Conservation (phyloP, 2,329 filamentous ascomycete species). For the Aspergillus sp. region DNA sequence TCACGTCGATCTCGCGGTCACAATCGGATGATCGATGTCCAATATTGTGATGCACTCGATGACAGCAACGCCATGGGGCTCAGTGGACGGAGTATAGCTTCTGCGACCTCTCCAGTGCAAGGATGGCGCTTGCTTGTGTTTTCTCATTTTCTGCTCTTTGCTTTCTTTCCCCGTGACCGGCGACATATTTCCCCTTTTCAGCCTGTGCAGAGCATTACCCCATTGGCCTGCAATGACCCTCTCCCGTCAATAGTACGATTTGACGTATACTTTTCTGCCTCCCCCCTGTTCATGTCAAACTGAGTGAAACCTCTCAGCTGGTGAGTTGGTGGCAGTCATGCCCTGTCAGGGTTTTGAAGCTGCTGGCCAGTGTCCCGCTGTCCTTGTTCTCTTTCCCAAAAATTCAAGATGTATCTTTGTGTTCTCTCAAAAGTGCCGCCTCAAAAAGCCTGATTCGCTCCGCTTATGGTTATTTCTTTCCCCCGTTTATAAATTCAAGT, state of each 20-base stretch:
- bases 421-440: background rate
- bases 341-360: background rate
- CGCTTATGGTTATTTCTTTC: too few species aligned
- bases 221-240: constrained; percentile 16
- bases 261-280: constrained; percentile 13
- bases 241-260: constrained; percentile 22
- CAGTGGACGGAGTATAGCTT: background rate
- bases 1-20: constrained; percentile 15
- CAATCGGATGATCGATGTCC: background rate
- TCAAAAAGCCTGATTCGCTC: background rate
- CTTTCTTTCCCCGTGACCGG: constrained; percentile 6
- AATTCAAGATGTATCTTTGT: background rate
- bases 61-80: background rate
- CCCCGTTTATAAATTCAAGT: background rate
- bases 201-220: constrained; percentile 5
- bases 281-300: constrained; percentile 15
- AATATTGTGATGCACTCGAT: background rate
- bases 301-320: constrained; percentile 3
- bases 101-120: background rate
- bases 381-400: background rate
- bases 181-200: constrained; percentile 4
- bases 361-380: background rate
- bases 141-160: constrained; percentile 9
- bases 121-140: constrained; percentile 1
- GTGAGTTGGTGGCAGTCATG: background rate